Evolutionary conservation across 2,329 filamentous ascomycete genomes (phyloP).

Genomic region (Xylariaceae sp.): DNA sequence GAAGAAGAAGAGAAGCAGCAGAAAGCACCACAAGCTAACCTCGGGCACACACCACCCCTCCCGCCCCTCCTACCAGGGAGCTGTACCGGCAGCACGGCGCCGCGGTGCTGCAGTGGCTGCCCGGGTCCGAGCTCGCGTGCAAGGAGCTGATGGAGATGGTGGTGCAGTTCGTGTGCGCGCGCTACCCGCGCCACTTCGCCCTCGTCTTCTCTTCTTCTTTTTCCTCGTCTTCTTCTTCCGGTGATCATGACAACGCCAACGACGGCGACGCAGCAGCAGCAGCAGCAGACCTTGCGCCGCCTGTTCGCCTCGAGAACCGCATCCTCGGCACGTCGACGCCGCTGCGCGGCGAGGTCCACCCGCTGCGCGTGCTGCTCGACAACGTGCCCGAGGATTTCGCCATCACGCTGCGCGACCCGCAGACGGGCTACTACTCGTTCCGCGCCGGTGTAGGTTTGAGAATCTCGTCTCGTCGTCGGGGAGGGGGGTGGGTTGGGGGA

Average conservation of each 20-base stretch:
- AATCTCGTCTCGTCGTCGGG: too few relatives aligned
- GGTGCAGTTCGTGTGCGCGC: conserved; percentile 67
- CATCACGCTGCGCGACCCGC: conserved; percentile 63
- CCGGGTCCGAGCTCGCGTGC: conserved; percentile 69
- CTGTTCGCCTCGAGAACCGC: conserved; percentile 59
- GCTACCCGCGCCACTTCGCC: conserved; percentile 70
- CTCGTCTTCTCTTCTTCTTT: too few relatives aligned
- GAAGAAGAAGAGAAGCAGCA: too few relatives aligned
- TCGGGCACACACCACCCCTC: too few relatives aligned
- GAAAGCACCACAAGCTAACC: too few relatives aligned
- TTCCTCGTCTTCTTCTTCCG: too few relatives aligned
- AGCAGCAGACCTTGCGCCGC: too few relatives aligned
- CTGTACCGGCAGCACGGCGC: conserved; percentile 58
- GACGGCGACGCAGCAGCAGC: too few relatives aligned
- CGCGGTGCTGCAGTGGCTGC: conserved; percentile 58
- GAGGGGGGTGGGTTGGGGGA: too few relatives aligned
- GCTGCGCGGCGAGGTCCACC: conserved; percentile 48
- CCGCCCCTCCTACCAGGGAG: too few relatives aligned
- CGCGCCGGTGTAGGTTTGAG: conserved; percentile 67
- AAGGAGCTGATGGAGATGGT: conserved; percentile 86
- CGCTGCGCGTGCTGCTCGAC: conserved; percentile 63
- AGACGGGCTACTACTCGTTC: conserved; percentile 65
- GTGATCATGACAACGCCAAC: conserved; percentile 37
- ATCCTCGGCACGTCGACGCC: conserved; percentile 58
- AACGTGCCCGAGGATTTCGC: conserved; percentile 82